These are phyloP conservation scores for Gossypium turneri DNA, from an alignment of 345 rosid genomes.

Conservation along the genomic window DNA sequence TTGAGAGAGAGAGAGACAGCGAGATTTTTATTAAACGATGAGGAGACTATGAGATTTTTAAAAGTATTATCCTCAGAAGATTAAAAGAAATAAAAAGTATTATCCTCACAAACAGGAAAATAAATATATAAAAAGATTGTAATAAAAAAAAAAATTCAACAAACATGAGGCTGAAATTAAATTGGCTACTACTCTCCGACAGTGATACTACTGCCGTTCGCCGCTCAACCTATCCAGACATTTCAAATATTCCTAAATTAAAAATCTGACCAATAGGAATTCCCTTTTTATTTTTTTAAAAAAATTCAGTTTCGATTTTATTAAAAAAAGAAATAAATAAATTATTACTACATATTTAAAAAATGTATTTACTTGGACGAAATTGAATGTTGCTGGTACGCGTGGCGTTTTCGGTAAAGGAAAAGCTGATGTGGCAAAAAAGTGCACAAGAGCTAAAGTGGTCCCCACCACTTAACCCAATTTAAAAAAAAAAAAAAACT, in stretches of 20 bases:
- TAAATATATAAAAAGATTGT: too few relatives aligned
- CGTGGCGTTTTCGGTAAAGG: slow-evolving; percentile 18
- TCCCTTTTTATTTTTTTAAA: not conserved
- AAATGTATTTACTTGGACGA: not conserved
- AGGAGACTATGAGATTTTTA: too few relatives aligned
- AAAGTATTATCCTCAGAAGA: too few relatives aligned
- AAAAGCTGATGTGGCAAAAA: slow-evolving; percentile 28
- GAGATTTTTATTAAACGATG: too few relatives aligned
- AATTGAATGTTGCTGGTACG: not conserved
- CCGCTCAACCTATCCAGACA: not conserved
- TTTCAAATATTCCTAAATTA: too few relatives aligned
- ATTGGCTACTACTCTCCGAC: too few relatives aligned
- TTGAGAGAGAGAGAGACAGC: too few relatives aligned
- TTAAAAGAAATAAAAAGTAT: too few relatives aligned
- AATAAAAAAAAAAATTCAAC: not conserved
- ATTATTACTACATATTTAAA: not conserved
- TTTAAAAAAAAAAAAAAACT: too few relatives aligned
- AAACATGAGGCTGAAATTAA: not conserved
- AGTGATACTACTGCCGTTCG: not conserved
- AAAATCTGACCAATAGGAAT: too few relatives aligned
- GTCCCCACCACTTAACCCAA: slow-evolving; percentile 16
- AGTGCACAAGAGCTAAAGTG: slow-evolving; percentile 13
- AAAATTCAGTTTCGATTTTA: not conserved
- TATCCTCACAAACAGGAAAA: too few relatives aligned
- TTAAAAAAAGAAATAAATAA: not conserved